Percentiles rank a stretch among this genome's conserved stretches.
Conservation (phyloP, 1,284 basidiomycete species). For the Tilletia indica region DNA sequence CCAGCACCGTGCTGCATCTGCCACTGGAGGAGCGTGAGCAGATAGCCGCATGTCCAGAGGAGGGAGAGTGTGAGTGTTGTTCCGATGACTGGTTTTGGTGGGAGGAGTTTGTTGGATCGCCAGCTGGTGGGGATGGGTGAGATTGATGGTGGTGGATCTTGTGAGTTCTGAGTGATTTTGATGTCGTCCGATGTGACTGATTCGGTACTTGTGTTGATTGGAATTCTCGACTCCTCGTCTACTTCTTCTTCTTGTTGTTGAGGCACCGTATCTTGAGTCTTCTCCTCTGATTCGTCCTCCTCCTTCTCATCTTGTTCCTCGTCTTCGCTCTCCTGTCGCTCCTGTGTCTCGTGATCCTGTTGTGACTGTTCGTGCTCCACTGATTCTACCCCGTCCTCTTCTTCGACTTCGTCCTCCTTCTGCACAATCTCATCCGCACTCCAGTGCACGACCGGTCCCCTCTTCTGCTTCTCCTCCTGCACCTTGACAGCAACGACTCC, state of each 20-base stretch:
- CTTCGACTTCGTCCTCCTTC: neutral
- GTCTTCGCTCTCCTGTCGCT: neutral
- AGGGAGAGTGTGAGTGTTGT: neutral
- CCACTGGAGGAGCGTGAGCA: conserved; percentile 3
- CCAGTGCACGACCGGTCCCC: neutral
- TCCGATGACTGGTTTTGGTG: neutral
- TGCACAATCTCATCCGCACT: neutral
- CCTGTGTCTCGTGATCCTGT: neutral
- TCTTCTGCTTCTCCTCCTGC: conserved; percentile 1
- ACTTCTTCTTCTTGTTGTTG: neutral
- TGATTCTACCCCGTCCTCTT: too few relatives aligned
- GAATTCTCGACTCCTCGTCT: neutral
- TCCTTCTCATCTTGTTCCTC: neutral
- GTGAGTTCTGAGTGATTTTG: neutral
- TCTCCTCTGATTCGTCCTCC: too few relatives aligned
- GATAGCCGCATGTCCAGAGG: neutral
- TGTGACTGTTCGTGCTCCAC: neutral
- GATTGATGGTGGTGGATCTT: neutral
- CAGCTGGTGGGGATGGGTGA: neutral
- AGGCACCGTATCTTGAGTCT: neutral
- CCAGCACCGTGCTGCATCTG: neutral
- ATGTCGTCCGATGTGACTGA: neutral
- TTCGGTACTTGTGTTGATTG: neutral
- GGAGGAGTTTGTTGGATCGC: neutral
- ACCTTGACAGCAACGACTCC: neutral